Conservation (phyloP, 257 asterid genomes). For the Coffea canephora region DNA sequence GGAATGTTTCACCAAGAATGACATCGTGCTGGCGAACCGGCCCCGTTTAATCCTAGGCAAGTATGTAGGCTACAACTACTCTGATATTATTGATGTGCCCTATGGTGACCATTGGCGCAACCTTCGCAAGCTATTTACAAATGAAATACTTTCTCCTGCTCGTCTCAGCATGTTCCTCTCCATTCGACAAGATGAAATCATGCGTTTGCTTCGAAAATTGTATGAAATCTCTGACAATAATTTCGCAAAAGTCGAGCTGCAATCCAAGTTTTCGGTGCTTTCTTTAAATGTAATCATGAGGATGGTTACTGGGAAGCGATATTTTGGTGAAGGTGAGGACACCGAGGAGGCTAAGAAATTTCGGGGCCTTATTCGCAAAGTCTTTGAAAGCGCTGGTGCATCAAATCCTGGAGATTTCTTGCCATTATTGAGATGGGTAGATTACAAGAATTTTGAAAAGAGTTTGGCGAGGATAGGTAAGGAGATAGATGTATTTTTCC, state of each 20-base stretch:
- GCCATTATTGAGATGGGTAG: conserved; percentile 8
- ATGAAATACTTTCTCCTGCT: conserved; percentile 10
- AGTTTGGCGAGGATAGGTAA: not conserved
- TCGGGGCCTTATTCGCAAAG: not conserved
- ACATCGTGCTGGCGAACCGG: conserved; percentile 15
- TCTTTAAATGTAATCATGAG: not conserved
- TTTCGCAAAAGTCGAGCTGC: conserved; percentile 3
- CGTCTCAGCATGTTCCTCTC: conserved; percentile 7
- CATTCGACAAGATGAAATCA: conserved; percentile 9
- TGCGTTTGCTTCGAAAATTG: not conserved
- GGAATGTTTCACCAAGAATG: not conserved
- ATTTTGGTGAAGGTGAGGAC: not conserved
- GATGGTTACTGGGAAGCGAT: conserved; percentile 9
- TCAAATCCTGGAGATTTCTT: no score
- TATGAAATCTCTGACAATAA: not conserved
- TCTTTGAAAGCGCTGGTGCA: not conserved
- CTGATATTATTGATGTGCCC: not conserved
- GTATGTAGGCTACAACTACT: conserved; percentile 14
- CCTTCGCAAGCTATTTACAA: no score
- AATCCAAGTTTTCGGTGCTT: not conserved
- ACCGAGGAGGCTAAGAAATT: conserved; percentile 3
- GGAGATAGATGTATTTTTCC: not conserved
- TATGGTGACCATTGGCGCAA: not conserved
- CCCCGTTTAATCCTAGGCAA: conserved; percentile 4
- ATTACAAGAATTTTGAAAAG: conserved; percentile 6